A percentile compares a stretch with the other conserved stretches of the same genome.
These are phyloP conservation scores for Physcomitrium patens DNA, from an alignment of 225 moss, liverwort and hornwort species.

Conservation along the genomic window DNA sequence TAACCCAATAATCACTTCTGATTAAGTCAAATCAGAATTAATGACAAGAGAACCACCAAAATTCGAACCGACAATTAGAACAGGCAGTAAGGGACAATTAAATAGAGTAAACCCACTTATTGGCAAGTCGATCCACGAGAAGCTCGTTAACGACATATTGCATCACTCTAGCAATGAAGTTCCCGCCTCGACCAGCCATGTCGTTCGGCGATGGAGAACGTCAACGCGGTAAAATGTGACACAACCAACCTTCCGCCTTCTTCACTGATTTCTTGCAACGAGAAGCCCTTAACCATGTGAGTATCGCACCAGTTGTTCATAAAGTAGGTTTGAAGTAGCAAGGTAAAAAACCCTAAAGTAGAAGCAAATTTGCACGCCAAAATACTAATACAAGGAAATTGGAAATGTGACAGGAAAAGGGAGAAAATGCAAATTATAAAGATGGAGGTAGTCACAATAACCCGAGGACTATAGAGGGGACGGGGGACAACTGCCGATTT, in stretches of 20 bases:
- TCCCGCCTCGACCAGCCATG: slow-evolving; percentile 83
- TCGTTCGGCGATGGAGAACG: neutral
- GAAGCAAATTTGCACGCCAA: neutral
- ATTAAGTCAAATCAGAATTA: neutral
- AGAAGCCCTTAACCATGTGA: slow-evolving; percentile 4
- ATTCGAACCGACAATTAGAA: slow-evolving; percentile 2
- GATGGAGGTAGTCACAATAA: too few relatives aligned
- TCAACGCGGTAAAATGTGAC: neutral
- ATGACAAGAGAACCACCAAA: neutral
- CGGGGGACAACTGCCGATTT: too few relatives aligned
- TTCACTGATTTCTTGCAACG: neutral
- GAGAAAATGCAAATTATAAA: too few relatives aligned
- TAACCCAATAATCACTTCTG: neutral
- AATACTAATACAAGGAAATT: neutral
- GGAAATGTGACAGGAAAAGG: too few relatives aligned
- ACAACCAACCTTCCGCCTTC: neutral
- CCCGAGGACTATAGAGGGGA: too few relatives aligned
- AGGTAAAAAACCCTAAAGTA: slow-evolving; percentile 23
- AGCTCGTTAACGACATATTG: slow-evolving; percentile 93
- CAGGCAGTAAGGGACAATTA: neutral
- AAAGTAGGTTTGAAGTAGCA: neutral
- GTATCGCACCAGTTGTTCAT: slow-evolving; percentile 1
- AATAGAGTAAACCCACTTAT: slow-evolving; percentile 49
- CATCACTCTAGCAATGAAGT: slow-evolving; percentile 77
- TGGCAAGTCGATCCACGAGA: slow-evolving; percentile 89